Evolutionary conservation across 2,329 filamentous ascomycete species (phyloP), one percentile per base, ranked within the genome.

Genomic region (Penicillium sp.): DNA sequence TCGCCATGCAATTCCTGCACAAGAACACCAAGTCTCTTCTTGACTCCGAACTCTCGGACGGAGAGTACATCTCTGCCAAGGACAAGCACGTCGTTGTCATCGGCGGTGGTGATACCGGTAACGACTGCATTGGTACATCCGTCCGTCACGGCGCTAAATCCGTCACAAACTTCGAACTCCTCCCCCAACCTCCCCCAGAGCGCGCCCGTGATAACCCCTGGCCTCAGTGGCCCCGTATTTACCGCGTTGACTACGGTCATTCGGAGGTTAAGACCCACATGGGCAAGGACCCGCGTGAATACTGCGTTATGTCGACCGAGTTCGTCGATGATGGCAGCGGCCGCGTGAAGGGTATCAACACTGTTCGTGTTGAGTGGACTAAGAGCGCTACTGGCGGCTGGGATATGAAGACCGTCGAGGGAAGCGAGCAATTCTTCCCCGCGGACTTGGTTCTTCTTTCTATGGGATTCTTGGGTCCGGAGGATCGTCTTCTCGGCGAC

Each of bases 331-430:
- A 96, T 64, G 92, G 91, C 56, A 84, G 76, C 43, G 92, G 92
- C 70, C 87, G 88, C 60, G 91, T 97, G 68, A 95, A 91, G 80
- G 93, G 93, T 58, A 96, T 97, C 81, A 96, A 94, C 77, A 96
- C 91, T 36, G 85, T 94, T 52, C 91, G 93, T 48, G 92, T 97
- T 36, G 92, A 97, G 73, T 97, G 93, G 93, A 94, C 91, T 64
- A 94, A 92, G 81, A 90, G 86, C 47, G 82, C 90, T 23, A 87
- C 84, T 55, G 92, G 92, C 60, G 92, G 92, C 37, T 97, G 93
- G 93, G 93, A 97, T 75, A 97, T 97, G 91, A 96, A 96, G 83
- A 93, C 96, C 74, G 82, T 96, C 26, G 92, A 96, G 61, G 91
- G 90, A 30, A 93, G 89, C 55, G 89, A 96, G 78, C 86, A 97